Conservation (phyloP, 768 basidiomycete species). For the Russula olivacea region DNA sequence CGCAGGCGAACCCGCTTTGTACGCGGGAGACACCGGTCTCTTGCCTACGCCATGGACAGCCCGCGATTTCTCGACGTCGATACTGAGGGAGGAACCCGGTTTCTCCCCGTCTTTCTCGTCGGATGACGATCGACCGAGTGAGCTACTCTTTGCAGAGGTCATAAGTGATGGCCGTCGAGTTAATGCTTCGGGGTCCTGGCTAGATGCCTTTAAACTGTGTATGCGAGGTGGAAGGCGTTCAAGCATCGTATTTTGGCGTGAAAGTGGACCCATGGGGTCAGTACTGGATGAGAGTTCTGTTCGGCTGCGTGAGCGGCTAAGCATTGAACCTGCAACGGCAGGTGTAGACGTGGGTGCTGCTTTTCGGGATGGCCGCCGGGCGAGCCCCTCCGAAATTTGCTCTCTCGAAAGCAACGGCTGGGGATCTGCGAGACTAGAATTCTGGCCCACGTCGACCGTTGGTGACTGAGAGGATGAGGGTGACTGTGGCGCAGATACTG, state of each 20-base stretch:
- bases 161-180: not conserved
- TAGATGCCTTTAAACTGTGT: slow-evolving; percentile 16
- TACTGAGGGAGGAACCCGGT: slow-evolving; percentile 28
- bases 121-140: slow-evolving; percentile 27
- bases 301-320: slow-evolving; percentile 8
- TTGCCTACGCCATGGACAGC: slow-evolving; percentile 3
- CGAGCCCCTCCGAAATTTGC: not conserved
- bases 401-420: not conserved
- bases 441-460: not conserved
- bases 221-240: slow-evolving; percentile 25
- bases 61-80: slow-evolving; percentile 30
- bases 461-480: not conserved
- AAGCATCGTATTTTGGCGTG: slow-evolving; percentile 16
- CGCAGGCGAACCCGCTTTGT: slow-evolving; percentile 49
- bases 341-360: not conserved
- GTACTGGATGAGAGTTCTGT: slow-evolving; percentile 17
- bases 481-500: slow-evolving; percentile 15
- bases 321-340: not conserved
- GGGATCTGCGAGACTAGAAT: not conserved
- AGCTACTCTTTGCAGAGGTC: slow-evolving; percentile 1
- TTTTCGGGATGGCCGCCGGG: slow-evolving; percentile 10
- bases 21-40: slow-evolving; percentile 30
- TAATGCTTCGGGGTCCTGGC: not conserved
- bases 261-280: slow-evolving; percentile 29
- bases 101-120: slow-evolving; percentile 28